Evolutionary conservation across 2,329 filamentous ascomycete genomes (phyloP), one percentile per base, ranked within the genome.

Genomic region (Colletotrichum sp.): DNA sequence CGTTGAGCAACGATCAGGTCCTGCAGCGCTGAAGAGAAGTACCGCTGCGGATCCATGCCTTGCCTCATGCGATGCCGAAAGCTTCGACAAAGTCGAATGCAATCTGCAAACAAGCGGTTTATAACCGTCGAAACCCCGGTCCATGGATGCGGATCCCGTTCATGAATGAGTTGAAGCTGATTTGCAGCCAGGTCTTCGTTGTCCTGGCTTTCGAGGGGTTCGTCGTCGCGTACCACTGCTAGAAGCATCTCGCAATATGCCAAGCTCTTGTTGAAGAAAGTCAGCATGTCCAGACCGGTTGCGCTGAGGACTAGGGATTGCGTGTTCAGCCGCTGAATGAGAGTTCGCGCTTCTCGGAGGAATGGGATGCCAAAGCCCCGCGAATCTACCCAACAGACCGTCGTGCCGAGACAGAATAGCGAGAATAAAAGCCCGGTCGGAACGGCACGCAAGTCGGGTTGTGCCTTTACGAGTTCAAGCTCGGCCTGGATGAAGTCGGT

Each of bases 221-320:
- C 78, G 3, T 84, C 83, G 39, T 85, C 83, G 1, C 81, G 83
- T 6, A 87, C 84, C 0, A 87, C 83, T 1, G 84, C 82, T 2
- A 86, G 79, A 7, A 87, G 77, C 80, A 87, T 83, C 55, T 87
- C 85, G 75, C 85, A 86, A 72, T 87, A 87, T 0, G 83, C 79
- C 70, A 85, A 78, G 36, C 85, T 86, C 49, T 85, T 85, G 39
- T 84, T 83, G 67, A 87, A 87, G 30, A 86, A 86, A 1, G 78
- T 78, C 7, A 87, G 63, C 6, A 84, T 76, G 11, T 84, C 79
- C 3, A 77, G 68, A n/a, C 85, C 78, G 4, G 79, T 71, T 0
- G 78, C 76, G 2, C 78, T 78, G 2, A 77, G 76, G 0, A 57
- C 49, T 7, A 70, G 44, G 1, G 78, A 61, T 1, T 81, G 79